Evolutionary conservation across 1,139 yeast genomes (phyloP).

Genomic region (Geotrichum citri-aurantii): DNA sequence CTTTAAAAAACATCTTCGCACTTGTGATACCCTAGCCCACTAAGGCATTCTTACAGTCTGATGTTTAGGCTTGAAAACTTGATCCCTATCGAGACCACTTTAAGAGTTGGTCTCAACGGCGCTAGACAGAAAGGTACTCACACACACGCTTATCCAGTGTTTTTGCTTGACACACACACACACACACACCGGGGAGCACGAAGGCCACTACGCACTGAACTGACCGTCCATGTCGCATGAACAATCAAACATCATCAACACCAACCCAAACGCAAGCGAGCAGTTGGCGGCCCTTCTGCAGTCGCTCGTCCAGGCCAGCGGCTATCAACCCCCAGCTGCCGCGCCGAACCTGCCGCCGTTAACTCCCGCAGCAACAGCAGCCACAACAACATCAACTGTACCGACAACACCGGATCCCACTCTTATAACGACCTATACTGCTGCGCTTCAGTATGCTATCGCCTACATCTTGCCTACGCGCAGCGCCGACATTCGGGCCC

Average conservation of each 20-base stretch:
- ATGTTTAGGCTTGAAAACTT: too few species aligned
- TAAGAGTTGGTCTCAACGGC: too few species aligned
- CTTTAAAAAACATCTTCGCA: too few species aligned
- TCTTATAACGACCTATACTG: background rate
- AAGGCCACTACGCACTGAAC: background rate
- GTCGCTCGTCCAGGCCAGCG: slow-evolving; percentile 1
- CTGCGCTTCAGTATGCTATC: background rate
- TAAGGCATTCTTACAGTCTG: too few species aligned
- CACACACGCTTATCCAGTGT: too few species aligned
- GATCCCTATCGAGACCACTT: too few species aligned
- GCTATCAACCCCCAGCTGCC: background rate
- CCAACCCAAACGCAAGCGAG: background rate
- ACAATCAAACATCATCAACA: background rate
- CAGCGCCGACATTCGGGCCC: background rate
- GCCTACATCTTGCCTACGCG: background rate
- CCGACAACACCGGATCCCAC: background rate
- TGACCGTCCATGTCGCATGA: background rate
- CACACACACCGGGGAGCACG: too few species aligned
- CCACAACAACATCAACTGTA: background rate
- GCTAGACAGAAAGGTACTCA: too few species aligned
- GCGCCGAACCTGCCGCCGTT: background rate
- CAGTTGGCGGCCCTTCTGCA: background rate
- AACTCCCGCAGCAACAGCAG: background rate
- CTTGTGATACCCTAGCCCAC: too few species aligned
- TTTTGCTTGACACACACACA: too few species aligned